Evolutionary conservation across 768 basidiomycete species (phyloP).

Genomic region (Naganishia friedmannii): DNA sequence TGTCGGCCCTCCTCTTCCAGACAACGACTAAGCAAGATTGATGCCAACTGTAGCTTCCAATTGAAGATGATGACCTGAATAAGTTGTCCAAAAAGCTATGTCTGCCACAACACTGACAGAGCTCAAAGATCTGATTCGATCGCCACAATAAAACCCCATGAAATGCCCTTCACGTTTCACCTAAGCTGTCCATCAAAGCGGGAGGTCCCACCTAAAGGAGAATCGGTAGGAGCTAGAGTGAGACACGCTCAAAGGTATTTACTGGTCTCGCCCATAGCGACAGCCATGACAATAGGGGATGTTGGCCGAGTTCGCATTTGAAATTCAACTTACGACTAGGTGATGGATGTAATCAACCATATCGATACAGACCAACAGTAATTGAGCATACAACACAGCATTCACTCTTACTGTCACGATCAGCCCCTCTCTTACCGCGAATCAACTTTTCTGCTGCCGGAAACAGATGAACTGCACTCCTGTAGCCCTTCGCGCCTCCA

Average conservation of each 20-base stretch:
- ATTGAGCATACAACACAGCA: background rate
- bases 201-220: background rate
- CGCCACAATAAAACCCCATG: no score
- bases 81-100: no score
- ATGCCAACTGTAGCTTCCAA: no score
- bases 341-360: background rate
- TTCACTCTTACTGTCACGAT: background rate
- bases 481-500: conserved; percentile 82
- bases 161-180: background rate
- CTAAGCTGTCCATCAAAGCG: no score
- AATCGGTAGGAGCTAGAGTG: background rate
- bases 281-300: no score
- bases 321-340: no score
- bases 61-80: no score
- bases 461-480: conserved; percentile 95
- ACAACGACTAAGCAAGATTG: no score
- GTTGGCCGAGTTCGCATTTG: no score
- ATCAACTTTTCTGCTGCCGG: conserved; percentile 33
- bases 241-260: background rate
- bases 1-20: no score
- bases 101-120: no score
- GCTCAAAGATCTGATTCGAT: no score
- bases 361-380: background rate
- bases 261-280: background rate
- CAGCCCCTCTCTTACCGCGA: background rate